Base-by-base conservation (phyloP, 768 basidiomycete genomes). In the Phanerochaete sordida region DNA sequence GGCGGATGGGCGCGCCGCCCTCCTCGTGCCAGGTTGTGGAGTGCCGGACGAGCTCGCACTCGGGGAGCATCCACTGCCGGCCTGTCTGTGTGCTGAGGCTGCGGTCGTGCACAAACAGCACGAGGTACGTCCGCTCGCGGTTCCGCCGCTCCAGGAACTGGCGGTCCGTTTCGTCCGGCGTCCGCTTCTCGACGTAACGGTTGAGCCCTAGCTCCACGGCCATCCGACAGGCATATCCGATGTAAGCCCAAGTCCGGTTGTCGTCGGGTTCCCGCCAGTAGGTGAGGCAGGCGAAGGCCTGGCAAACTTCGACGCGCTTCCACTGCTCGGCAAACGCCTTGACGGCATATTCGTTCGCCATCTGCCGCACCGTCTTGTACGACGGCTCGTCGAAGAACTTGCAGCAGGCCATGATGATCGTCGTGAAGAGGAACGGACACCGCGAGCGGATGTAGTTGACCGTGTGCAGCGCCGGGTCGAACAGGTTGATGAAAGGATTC, bases 251-350 rank as follows among this genome's bases (percentile, higher is more conserved):
- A 13, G 91, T 92, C 47, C 87, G 83, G 57, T 85, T 90, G 65
- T 96, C 94, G 63, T 90, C 86, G 43, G 92, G 89, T 66, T 92
- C 90, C 70, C 83, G 88, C 91, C 92, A 95, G 73, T 95, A 95
- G 39, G 88, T 91, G 61, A 95, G 77, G 66, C 91, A 93, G 21
- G 90, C 87, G 70, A 93, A 91, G 27, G 92, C 91, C 73, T 96
- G 94, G 3, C 91, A 89, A 23, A 93, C 86, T 73, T 94, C 93
- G 55, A 95, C 85, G 62, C 86, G 81, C 70, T 91, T 88, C 83
- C 83, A 87, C n/a, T 80, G 81, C 62, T 89, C 85, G 31, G 84
- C 80, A 66, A 95, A 93, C 9, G 92, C 91, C 59, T 84, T 83
- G 27, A 89, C 78, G n/a, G 87, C 85, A 63, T 87, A 81, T 24